Evolutionary conservation across 2,329 filamentous ascomycete species (phyloP), one percentile per base, ranked within the genome.

Genomic region (Tolypocladium capitatum): DNA sequence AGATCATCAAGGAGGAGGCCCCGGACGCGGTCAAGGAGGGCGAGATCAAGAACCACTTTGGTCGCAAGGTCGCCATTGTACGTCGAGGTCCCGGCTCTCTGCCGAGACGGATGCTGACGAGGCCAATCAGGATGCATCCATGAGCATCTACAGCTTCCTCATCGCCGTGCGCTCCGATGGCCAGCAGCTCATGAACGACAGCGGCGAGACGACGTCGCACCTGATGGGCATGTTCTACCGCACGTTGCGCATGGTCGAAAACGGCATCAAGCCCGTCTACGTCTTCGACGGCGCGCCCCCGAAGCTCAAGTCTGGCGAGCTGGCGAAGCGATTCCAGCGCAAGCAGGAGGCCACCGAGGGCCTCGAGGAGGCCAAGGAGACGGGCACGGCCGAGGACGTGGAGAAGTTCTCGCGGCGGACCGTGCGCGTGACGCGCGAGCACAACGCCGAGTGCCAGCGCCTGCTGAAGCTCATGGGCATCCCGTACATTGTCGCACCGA

Each of bases 201-300:
- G 83, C 46, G 92, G 92, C 60, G 89, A 97, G 67, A 98, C 92
- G 2, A 98, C 92, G 1, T 98, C 92, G 18, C 92, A 98, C 65
- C 73, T 98, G 16, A 97, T 98, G 90, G 92, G 92, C 61, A 91
- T 98, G 82, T 98, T 98, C 73, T 98, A 98, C 74, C 90, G 92
- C 58, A 98, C 92, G 2, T 76, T 98, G 7, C 89, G 92, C 58
- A 97, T 98, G 71, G 87, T 97, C 60, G 92, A 98, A 69, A 97
- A 96, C 59, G 92, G 92, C 49, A 97, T 98, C 72, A 98, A 98
- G 65, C 92, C 92, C 1, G 78, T 98, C 56, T 98, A 95, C 66
- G 91, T 98, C 49, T 98, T 98, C 64, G 92, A 98, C 58, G 92
- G 92, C 49, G 89, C 90, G 10, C 92, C 92, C 18, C 92, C 92